Evolutionary conservation across 805 yeast species (phyloP).

Genomic region (Lachancea thermotolerans): DNA sequence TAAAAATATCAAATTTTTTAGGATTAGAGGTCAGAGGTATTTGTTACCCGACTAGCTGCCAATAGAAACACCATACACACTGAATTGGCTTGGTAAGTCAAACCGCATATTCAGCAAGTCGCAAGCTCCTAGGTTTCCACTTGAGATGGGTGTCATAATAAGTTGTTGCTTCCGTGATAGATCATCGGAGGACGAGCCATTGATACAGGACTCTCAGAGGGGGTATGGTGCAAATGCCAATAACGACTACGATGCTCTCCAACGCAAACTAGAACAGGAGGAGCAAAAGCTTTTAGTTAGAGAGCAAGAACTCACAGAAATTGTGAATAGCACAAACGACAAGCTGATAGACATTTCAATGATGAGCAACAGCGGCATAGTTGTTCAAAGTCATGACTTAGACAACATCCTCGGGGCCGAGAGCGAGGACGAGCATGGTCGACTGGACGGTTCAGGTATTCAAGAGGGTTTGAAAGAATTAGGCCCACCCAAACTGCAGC

Average conservation of each 20-base stretch:
- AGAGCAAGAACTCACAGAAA: constrained; percentile 26
- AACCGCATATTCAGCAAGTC: too few relatives aligned
- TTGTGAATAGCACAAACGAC: constrained; percentile 30
- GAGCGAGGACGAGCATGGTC: neutral
- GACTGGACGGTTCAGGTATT: too few relatives aligned
- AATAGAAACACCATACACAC: too few relatives aligned
- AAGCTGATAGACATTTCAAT: constrained; percentile 32
- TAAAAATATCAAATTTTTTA: neutral
- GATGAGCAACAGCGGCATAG: constrained; percentile 32
- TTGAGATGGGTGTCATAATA: constrained; percentile 24
- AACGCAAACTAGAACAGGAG: constrained; percentile 20
- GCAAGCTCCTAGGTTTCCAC: too few relatives aligned
- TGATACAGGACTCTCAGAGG: constrained; percentile 23
- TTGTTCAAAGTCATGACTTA: constrained; percentile 20
- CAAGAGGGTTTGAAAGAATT: constrained; percentile 9
- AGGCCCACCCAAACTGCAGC: neutral
- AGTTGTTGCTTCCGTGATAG: constrained; percentile 24
- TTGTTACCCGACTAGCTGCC: neutral
- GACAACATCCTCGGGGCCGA: constrained; percentile 3
- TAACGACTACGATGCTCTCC: constrained; percentile 14
- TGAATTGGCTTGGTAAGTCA: too few relatives aligned
- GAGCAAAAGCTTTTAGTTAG: constrained; percentile 22
- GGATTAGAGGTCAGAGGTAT: neutral
- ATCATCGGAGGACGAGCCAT: constrained; percentile 24
- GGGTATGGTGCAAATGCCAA: constrained; percentile 19